Base-by-base conservation (phyloP, 2,329 filamentous ascomycete genomes). In the Stemphylium lycopersici region DNA sequence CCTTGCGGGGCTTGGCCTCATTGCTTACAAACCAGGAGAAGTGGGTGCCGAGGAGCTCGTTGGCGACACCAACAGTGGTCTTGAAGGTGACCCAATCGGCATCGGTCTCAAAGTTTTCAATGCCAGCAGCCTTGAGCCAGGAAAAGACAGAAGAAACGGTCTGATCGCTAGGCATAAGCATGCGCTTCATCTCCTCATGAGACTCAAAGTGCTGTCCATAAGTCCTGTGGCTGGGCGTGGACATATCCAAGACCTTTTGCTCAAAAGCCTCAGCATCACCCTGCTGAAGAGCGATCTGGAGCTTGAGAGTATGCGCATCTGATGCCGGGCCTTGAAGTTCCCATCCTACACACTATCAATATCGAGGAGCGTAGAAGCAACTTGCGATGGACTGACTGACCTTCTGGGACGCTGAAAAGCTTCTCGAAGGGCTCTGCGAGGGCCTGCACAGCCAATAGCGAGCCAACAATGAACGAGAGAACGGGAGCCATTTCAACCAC, bases 171-270 rank as follows among this genome's bases (percentile, higher is more conserved):
- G 79, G 76, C 6, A 72, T 75, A 37, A 82, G 75, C 58, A 80
- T 72, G 3, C 71, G 59, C 40, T 80, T 76, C 50, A 81, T 72
- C 33, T 80, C 77, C 11, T 74, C 69, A 36, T 75, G 69, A 18
- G 72, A 75, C 42, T 66, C 56, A 57, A 81, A 76, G 65, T 83
- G 81, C 51, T 81, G 67, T 22, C 82, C 82, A 58, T 84, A 84
- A 13, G 72, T 69, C 3, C 74, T 58, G 55, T 78, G 71, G 6
- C 76, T 75, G 1, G 82, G 82, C 0, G 79, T 81, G 16, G 80
- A 81, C 18, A 80, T 67, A 5, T 74, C 71, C 20, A 72, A 59
- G 37, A 80, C 68, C 26, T 68, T 69, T 32, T 73, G 67, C 60
- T 79, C 73, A 12, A 80, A 73, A 37, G 71, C 68, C 34, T 76